phyloP scores from a whole-genome alignment of 2,329 filamentous ascomycete species.

The Metarhizium robertsii region DNA sequence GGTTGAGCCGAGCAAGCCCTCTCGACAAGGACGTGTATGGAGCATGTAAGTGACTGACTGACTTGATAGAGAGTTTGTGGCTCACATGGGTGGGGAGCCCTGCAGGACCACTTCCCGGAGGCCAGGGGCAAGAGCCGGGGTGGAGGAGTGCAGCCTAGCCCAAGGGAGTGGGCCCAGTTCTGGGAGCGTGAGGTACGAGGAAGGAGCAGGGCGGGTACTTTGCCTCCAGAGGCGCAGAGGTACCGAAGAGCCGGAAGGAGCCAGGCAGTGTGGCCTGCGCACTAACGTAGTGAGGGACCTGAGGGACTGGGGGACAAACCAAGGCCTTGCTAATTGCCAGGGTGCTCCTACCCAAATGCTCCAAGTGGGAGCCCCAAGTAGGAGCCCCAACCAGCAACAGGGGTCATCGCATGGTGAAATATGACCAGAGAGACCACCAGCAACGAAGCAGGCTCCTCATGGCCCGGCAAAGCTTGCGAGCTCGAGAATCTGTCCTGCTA shows the following conservation, averaged over 20 bases:
- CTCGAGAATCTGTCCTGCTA: background rate
- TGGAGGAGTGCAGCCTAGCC: background rate
- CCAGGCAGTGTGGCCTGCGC: background rate
- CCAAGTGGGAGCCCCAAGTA: too few species aligned
- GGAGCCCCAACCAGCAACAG: background rate
- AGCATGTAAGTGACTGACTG: constrained; percentile 1
- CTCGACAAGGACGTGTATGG: background rate
- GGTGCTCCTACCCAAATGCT: background rate
- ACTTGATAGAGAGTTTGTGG: constrained; percentile 2
- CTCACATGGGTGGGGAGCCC: constrained; percentile 1
- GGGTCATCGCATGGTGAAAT: background rate
- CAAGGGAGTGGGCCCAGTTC: background rate
- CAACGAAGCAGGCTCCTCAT: too few species aligned
- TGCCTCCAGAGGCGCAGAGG: background rate
- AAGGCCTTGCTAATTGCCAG: too few species aligned
- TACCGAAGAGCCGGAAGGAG: background rate
- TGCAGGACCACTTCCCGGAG: constrained; percentile 6
- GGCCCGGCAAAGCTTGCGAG: too few species aligned
- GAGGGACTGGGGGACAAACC: too few species aligned
- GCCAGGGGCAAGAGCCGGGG: background rate
- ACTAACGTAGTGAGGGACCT: background rate
- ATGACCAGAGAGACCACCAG: too few species aligned
- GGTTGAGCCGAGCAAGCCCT: background rate
- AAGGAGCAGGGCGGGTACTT: background rate
- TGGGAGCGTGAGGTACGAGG: background rate